Conservation (phyloP, 176 grass and related monocot species). For the Carex parvula region DNA sequence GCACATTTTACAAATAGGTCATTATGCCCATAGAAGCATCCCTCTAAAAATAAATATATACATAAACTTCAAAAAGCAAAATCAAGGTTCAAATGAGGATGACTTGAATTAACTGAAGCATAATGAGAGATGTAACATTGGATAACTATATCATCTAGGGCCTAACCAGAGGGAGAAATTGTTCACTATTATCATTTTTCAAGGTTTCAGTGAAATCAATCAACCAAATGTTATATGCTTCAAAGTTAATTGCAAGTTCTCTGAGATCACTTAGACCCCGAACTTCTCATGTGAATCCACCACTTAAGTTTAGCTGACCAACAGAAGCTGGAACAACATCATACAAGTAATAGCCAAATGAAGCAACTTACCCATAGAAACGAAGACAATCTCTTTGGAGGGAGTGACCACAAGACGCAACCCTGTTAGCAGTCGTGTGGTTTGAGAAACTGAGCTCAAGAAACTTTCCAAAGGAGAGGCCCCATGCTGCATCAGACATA, state of each 20-base stretch:
- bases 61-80: conserved; percentile 14
- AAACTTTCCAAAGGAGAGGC: conserved; percentile 98
- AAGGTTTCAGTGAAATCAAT: neutral
- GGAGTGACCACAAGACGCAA: conserved; percentile 90
- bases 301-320: neutral
- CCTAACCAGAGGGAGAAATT: neutral
- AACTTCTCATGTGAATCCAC: neutral
- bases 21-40: too few relatives aligned
- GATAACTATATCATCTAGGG: neutral
- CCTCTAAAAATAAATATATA: conserved; percentile 17
- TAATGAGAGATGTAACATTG: neutral
- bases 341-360: conserved; percentile 7
- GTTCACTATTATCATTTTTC: neutral
- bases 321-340: neutral
- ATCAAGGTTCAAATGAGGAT: neutral
- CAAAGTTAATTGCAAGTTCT: neutral
- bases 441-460: conserved; percentile 98
- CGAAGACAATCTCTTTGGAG: conserved; percentile 96
- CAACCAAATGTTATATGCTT: neutral
- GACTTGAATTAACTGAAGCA: neutral
- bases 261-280: neutral
- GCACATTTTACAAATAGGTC: too few relatives aligned
- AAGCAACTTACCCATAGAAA: conserved; percentile 77
- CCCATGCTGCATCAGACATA: conserved; percentile 92
- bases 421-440: conserved; percentile 82